These are phyloP conservation scores for Alternaria sp. DNA, from an alignment of 2,329 filamentous ascomycete genomes.

Conservation along the genomic window DNA sequence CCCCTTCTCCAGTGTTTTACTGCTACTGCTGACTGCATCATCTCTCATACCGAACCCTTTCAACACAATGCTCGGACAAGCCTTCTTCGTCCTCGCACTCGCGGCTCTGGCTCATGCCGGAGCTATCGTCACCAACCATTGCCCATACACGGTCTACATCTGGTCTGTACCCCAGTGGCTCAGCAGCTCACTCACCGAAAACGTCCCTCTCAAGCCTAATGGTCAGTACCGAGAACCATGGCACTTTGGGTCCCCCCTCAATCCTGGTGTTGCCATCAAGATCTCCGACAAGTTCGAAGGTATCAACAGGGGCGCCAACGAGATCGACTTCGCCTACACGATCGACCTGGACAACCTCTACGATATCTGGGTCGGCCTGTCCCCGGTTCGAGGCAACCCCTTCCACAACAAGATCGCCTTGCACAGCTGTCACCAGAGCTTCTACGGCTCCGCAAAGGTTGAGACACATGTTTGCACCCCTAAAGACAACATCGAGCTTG, in stretches of 20 bases:
- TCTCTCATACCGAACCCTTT: neutral
- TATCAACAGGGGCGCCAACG: conserved; percentile 20
- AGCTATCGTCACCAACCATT: conserved; percentile 38
- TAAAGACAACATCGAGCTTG: conserved; percentile 33
- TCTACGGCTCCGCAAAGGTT: conserved; percentile 13
- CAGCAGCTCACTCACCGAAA: conserved; percentile 19
- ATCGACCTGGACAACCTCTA: conserved; percentile 18
- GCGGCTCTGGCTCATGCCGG: conserved; percentile 28
- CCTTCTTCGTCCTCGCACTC: conserved; percentile 21
- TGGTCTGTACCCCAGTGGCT: conserved; percentile 27
- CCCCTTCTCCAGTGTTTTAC: conserved; percentile 11
- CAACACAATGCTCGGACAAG: conserved; percentile 22
- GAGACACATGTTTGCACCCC: conserved; percentile 22
- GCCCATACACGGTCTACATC: conserved; percentile 24
- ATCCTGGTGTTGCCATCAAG: conserved; percentile 36
- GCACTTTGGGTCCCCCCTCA: conserved; percentile 22
- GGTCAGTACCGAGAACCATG: conserved; percentile 31
- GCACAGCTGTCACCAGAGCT: conserved; percentile 22
- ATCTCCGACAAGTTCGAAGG: conserved; percentile 27
- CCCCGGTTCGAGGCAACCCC: conserved; percentile 17
- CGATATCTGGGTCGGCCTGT: conserved; percentile 29
- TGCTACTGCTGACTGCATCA: conserved; percentile 11
- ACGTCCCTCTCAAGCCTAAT: conserved; percentile 23
- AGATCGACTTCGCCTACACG: conserved; percentile 36
- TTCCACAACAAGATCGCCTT: conserved; percentile 21